A percentile compares a stretch with the other conserved stretches of the same genome.
Evolutionary conservation across 371 early-diverging fungal species (phyloP).

Genomic region (Mortierella sp.): DNA sequence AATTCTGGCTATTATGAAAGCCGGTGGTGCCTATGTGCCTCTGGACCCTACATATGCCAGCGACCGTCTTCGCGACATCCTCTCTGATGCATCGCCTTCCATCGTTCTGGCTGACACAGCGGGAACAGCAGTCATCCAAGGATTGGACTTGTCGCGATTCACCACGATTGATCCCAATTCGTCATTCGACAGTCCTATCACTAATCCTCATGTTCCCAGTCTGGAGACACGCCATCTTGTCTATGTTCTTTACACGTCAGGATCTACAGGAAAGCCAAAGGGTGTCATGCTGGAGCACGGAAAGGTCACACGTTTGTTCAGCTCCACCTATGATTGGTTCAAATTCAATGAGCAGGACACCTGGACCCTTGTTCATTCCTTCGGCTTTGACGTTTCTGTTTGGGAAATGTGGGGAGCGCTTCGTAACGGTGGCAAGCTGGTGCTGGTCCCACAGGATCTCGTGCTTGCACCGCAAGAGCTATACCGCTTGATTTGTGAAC

Average conservation of each 20-base stretch:
- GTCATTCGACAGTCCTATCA: no score
- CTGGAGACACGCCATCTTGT: constrained; percentile 11
- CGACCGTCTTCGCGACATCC: not conserved
- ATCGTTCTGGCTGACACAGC: not conserved
- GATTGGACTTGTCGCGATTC: not conserved
- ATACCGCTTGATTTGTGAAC: not conserved
- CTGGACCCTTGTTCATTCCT: not conserved
- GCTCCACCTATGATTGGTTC: not conserved
- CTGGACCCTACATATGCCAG: constrained; percentile 14
- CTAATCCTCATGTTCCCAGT: not conserved
- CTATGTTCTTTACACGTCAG: constrained; percentile 59
- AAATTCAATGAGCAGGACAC: not conserved
- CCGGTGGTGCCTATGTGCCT: constrained; percentile 29
- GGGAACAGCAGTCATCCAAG: not conserved
- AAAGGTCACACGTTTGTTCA: constrained; percentile 14
- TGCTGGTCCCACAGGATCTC: not conserved
- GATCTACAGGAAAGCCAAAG: constrained; percentile 64
- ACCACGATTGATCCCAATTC: not conserved
- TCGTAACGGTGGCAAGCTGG: not conserved
- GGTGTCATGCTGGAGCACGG: constrained; percentile 56
- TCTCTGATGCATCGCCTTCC: not conserved
- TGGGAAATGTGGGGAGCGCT: constrained; percentile 11
- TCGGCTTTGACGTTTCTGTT: constrained; percentile 8
- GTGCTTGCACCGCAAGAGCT: not conserved
- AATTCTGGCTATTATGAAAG: constrained; percentile 20